A percentile compares a stretch with the other conserved stretches of the same genome.
Evolutionary conservation across 1,284 basidiomycete species (phyloP).

Genomic region (Takashimella tepidaria): DNA sequence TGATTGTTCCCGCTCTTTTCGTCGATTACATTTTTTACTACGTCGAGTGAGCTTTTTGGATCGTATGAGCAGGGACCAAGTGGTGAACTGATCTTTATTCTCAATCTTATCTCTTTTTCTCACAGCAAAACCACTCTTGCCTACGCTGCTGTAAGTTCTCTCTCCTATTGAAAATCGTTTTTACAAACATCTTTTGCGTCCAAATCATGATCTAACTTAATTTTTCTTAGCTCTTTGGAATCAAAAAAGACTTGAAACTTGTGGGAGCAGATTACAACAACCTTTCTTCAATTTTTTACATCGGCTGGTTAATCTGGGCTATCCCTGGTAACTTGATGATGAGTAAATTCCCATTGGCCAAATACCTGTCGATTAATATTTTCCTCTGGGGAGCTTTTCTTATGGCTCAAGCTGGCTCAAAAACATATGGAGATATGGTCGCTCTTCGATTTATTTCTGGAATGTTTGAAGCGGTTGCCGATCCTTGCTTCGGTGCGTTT

Average conservation of each 20-base stretch:
- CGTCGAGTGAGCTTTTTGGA: too few relatives aligned
- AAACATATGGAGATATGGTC: constrained; percentile 45
- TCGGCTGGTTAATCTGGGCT: constrained; percentile 50
- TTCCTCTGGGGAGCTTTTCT: constrained; percentile 50
- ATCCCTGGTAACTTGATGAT: constrained; percentile 49
- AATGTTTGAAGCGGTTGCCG: constrained; percentile 45
- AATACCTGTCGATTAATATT: constrained; percentile 50
- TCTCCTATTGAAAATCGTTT: too few relatives aligned
- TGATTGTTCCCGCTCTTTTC: constrained; percentile 47
- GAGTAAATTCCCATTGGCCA: constrained; percentile 48
- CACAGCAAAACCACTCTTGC: constrained; percentile 37
- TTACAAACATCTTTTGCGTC: background rate
- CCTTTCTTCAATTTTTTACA: constrained; percentile 37
- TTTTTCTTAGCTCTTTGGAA: constrained; percentile 44
- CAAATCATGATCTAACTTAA: too few relatives aligned
- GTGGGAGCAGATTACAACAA: constrained; percentile 31
- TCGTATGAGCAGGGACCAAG: too few relatives aligned
- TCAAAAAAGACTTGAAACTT: constrained; percentile 37
- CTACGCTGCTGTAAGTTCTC: constrained; percentile 40
- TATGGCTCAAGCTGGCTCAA: constrained; percentile 48
- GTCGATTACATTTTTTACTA: constrained; percentile 51
- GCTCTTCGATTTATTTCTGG: constrained; percentile 48
- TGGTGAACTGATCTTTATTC: too few relatives aligned
- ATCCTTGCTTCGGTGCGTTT: constrained; percentile 35
- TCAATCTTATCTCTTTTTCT: too few relatives aligned